A percentile compares a stretch with the other conserved stretches of the same genome.
Evolutionary conservation across 768 basidiomycete genomes (phyloP).

Genomic region (Boletus subcaerulescens): DNA sequence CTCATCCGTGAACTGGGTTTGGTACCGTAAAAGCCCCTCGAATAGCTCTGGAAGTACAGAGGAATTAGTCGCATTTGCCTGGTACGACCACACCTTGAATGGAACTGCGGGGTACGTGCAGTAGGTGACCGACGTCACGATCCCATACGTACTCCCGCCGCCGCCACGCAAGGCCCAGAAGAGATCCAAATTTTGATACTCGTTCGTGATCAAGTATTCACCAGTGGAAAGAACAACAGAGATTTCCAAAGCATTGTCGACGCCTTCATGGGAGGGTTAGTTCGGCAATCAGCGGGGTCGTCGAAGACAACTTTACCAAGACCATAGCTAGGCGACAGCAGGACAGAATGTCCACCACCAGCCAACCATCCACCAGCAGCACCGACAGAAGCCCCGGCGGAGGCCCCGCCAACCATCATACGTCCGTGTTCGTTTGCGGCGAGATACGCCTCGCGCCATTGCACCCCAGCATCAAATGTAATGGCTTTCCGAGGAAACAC

Average conservation of each 20-base stretch:
- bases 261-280: conserved; percentile 31
- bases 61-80: conserved; percentile 32
- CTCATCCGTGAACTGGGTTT: conserved; percentile 34
- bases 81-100: conserved; percentile 28
- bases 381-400: conserved; percentile 40
- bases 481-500: conserved; percentile 14
- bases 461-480: conserved; percentile 42
- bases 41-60: conserved; percentile 31
- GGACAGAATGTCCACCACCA: conserved; percentile 48
- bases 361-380: conserved; percentile 50
- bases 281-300: neutral
- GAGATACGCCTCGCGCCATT: conserved; percentile 46
- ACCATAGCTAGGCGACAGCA: conserved; percentile 39
- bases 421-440: conserved; percentile 37
- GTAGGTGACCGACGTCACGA: conserved; percentile 49
- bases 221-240: conserved; percentile 44
- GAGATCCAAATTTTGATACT: conserved; percentile 42
- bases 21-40: conserved; percentile 30
- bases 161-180: conserved; percentile 56
- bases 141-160: conserved; percentile 48
- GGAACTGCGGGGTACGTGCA: conserved; percentile 41
- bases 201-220: conserved; percentile 37
- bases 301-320: conserved; percentile 33
- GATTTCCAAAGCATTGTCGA: conserved; percentile 50
- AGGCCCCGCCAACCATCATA: conserved; percentile 44